Base-by-base conservation (phyloP, 2,329 filamentous ascomycete species). In the Xylariaceae sp. region DNA sequence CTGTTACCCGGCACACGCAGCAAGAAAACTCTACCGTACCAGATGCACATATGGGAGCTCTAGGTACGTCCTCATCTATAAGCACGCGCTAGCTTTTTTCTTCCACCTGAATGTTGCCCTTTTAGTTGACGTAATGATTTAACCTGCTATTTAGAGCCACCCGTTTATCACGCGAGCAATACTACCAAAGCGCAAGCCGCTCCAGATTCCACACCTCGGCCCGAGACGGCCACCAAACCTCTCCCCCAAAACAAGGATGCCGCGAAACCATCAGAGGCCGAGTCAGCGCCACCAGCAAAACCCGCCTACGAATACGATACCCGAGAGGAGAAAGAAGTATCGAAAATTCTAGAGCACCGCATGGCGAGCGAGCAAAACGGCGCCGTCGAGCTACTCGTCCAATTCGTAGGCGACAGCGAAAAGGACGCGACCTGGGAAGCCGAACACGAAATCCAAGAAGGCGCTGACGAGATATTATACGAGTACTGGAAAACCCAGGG, bases 391-490 rank as follows among this genome's bases (percentile, higher is more conserved):
- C 48, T 72, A 6, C 60, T 67, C 4, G 63, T 72, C 30, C 62
- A 67, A 29, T 72, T 70, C 67, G 59, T 34, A 2, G 65, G 61
- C 9, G 66, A 68, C 47, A 50, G 50, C 4, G 54, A 61, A 40
- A 50, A 63, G 26, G 62, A 69, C 4, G 63, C 62, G 4, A 69
- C 67, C 3, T 72, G 68, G 68, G 70, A 71, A 30, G 47, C 58
- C 3, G 70, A 72, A 44, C 62, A 64, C 11, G 68, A 68, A 51
- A 68, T 72, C 43, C 70, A 72, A 40, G 52, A 64, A 47, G 67
- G 67, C 43, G 69, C 68, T 1, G 65, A 63, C 30, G 68, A 70
- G 27, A 57, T 56, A 1, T 53, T 72, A 1, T 71, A 67, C 35
- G 60, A 63, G 4, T 72, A 70, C 53, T 72, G 70, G 70, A 62